Base-by-base conservation (phyloP, 768 basidiomycete species). In the Boletus tylopilopsis region DNA sequence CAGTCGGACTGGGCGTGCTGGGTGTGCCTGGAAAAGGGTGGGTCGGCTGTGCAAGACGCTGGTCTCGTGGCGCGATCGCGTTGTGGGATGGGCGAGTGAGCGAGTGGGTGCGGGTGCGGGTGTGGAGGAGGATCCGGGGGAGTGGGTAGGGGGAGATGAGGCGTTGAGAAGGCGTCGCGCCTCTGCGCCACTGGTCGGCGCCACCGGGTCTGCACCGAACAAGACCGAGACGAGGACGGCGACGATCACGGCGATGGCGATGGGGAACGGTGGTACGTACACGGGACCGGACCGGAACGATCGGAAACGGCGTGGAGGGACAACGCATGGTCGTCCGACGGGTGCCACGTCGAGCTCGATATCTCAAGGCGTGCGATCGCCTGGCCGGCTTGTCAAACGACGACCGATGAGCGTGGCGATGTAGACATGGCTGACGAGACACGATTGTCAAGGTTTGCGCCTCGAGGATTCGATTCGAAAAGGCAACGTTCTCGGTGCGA, bases 141-240 rank as follows among this genome's bases (percentile, higher is more conserved):
- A 30, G 29, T 30, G 29, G 29, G 29, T 30, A 4, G 10, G 27
- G 10, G 29, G 29, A 30, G 29, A 30, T 2, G 12, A 13, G 10
- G 15, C 11, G 23, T n/a, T 21, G 19, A 19, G 22, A 16, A 34
- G 10, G 15, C 19, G 21, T 27, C 40, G 49, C 41, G 15, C 18
- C 25, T 49, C 21, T 49, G 27, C 47, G 42, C 50, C 60, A 47
- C 48, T 24, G 37, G 37, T 50, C 53, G 47, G 48, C 48, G 52
- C 54, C 51, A 54, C 52, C 50, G 60, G 47, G 35, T 41, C 42
- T 7, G 34, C 4, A 24, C 27, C 38, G 7, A 13, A n/a, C 36
- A 22, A 25, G 34, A 30, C 29, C 29, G 12, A 30, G 10, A 27
- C 27, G 10, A 15, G 16, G 4, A 11, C 25, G 6, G 29, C 3